Evolutionary conservation across 306 rosid genomes (phyloP).

Genomic region (Fragaria iinumae): DNA sequence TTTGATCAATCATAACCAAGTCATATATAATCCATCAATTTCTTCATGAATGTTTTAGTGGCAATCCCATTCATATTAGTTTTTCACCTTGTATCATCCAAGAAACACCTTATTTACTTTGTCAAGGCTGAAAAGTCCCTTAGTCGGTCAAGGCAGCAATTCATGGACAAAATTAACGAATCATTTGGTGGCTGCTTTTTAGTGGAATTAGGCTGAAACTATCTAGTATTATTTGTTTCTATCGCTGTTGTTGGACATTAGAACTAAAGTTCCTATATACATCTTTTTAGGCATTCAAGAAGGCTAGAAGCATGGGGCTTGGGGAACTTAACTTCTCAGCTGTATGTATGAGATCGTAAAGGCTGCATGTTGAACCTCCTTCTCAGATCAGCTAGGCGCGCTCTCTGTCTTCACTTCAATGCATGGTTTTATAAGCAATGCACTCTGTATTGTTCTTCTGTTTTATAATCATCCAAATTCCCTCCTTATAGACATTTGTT

Average conservation of each 20-base stretch:
- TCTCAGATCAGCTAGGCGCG: too few species aligned
- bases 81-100: neutral
- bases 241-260: neutral
- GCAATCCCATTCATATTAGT: neutral
- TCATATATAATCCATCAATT: neutral
- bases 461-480: neutral
- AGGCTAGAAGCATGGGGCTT: constrained; percentile 74
- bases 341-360: constrained; percentile 60
- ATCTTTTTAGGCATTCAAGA: constrained; percentile 66
- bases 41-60: neutral
- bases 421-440: neutral
- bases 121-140: neutral
- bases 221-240: too few species aligned
- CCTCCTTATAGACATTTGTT: neutral
- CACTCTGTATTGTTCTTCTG: neutral
- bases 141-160: neutral
- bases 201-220: neutral
- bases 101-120: neutral
- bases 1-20: neutral
- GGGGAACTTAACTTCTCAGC: constrained; percentile 85
- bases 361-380: too few species aligned
- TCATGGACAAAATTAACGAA: too few species aligned
- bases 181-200: neutral
- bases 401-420: neutral
- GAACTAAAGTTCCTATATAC: neutral